These are phyloP conservation scores for Colletotrichum ledebouriae DNA, from an alignment of 2,329 filamentous ascomycete species.

Conservation along the genomic window DNA sequence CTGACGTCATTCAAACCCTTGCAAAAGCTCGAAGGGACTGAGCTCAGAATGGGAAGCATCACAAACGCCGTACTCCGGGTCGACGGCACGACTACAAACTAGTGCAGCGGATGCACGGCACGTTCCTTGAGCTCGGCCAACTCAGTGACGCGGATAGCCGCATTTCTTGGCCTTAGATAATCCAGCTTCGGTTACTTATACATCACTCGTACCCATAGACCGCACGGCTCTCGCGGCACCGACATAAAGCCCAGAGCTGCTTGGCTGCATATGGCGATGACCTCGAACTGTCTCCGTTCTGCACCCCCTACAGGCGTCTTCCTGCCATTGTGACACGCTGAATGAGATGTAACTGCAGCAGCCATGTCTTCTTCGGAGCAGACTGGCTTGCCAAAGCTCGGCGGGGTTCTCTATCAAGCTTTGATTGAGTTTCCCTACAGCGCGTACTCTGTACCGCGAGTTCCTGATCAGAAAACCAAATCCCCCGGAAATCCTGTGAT, in stretches of 20 bases:
- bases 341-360: conserved; percentile 3
- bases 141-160: conserved; percentile 6
- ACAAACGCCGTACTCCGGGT: too few species aligned
- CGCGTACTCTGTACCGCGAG: conserved; percentile 16
- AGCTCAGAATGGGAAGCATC: background rate
- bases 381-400: conserved; percentile 16
- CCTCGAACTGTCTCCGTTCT: background rate
- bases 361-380: conserved; percentile 6
- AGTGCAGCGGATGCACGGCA: conserved; percentile 16
- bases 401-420: conserved; percentile 9
- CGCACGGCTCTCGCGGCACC: conserved; percentile 17
- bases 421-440: conserved; percentile 20
- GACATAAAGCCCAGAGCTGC: conserved; percentile 11
- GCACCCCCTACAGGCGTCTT: background rate
- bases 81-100: background rate
- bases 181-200: conserved; percentile 5
- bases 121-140: conserved; percentile 2
- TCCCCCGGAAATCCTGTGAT: background rate
- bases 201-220: conserved; percentile 9
- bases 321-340: too few species aligned
- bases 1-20: too few species aligned
- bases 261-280: background rate
- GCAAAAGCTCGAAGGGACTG: background rate
- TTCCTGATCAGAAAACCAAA: conserved; percentile 2
- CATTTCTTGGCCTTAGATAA: conserved; percentile 11